Conservation (phyloP, 2,329 filamentous ascomycete species). For the Coniella lustricola region DNA sequence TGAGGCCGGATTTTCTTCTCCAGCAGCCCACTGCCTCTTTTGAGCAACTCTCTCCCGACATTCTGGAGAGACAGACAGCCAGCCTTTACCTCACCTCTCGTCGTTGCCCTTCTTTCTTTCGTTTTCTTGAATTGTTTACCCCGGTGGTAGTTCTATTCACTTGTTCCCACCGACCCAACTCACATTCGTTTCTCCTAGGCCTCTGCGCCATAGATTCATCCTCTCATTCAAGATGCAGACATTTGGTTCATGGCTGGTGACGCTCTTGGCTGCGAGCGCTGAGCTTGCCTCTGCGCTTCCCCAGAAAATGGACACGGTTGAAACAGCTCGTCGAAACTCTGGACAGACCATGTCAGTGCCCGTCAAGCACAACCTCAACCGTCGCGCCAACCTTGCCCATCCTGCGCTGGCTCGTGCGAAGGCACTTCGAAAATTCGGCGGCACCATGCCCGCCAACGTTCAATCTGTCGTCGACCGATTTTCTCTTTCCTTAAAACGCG, state of each 20-base stretch:
- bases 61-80: not conserved
- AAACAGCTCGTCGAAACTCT: not conserved
- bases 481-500: conserved; percentile 8
- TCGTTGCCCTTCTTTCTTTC: not conserved
- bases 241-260: conserved; percentile 14
- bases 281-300: conserved; percentile 17
- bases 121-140: not conserved
- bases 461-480: conserved; percentile 14
- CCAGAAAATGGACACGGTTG: conserved; percentile 11
- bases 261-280: conserved; percentile 16
- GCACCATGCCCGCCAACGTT: conserved; percentile 12
- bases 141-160: not conserved
- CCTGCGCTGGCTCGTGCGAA: conserved; percentile 18
- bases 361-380: conserved; percentile 13
- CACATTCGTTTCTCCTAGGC: not conserved
- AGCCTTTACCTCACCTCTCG: not conserved
- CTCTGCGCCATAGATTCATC: not conserved
- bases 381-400: conserved; percentile 10
- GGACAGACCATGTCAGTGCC: conserved; percentile 11
- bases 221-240: conserved; percentile 10
- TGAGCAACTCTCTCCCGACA: too few relatives aligned
- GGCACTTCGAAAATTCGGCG: conserved; percentile 17
- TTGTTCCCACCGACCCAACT: not conserved
- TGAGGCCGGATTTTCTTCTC: too few relatives aligned
- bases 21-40: too few relatives aligned